Conservation (phyloP, 495 filamentous ascomycete species). For the Penicillium odoratum region DNA sequence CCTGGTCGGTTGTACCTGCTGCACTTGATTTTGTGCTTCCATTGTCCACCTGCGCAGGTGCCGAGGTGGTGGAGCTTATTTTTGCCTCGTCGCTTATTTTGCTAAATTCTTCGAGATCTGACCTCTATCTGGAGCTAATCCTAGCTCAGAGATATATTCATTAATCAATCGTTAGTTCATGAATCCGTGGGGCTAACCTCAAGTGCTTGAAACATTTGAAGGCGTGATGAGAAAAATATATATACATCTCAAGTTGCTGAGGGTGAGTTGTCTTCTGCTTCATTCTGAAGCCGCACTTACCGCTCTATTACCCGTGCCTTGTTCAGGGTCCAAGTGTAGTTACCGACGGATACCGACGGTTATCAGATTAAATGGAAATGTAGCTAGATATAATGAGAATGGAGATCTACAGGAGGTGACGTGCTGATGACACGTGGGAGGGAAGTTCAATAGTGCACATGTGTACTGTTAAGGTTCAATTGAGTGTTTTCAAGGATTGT, state of each 20-base stretch:
- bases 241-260: background rate
- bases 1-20: background rate
- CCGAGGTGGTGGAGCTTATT: background rate
- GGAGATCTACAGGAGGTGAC: background rate
- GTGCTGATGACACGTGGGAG: background rate
- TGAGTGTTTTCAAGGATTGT: too few relatives aligned
- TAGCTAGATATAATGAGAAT: background rate
- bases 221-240: background rate
- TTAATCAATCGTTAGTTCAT: background rate
- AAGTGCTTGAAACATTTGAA: background rate
- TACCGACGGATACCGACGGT: background rate
- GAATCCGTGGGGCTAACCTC: background rate
- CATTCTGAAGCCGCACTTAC: background rate
- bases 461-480: too few relatives aligned
- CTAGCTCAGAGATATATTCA: constrained; percentile 1
- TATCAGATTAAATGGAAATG: background rate
- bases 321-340: background rate
- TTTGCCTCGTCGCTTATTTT: background rate
- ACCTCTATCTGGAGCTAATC: background rate
- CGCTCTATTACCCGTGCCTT: background rate
- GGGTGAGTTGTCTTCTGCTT: background rate
- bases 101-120: background rate
- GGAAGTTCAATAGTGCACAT: too few relatives aligned
- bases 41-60: too few relatives aligned
- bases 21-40: background rate